Evolutionary conservation across 495 filamentous ascomycete species (phyloP).

Genomic region (Talaromyces thailandensis): DNA sequence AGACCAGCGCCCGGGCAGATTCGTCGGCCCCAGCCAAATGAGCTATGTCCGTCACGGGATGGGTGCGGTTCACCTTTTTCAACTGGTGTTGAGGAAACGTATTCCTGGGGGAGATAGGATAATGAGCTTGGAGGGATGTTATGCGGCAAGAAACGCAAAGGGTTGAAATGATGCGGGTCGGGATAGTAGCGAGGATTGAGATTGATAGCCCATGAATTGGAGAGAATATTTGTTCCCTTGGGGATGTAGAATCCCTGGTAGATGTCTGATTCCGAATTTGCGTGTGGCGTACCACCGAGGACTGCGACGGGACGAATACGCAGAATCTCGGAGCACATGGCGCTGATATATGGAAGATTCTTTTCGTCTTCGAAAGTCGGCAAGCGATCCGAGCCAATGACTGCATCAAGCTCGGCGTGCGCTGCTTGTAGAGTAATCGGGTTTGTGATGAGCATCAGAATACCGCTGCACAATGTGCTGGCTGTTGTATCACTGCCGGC

Average conservation of each 20-base stretch:
- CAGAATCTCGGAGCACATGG: conserved; percentile 23
- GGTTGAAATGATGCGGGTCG: conserved; percentile 30
- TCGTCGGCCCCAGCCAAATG: conserved; percentile 15
- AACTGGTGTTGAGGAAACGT: conserved; percentile 4
- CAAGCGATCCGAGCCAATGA: conserved; percentile 10
- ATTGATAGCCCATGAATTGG: conserved; percentile 37
- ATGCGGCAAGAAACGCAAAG: conserved; percentile 29
- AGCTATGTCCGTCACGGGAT: conserved; percentile 14
- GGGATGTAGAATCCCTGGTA: conserved; percentile 41
- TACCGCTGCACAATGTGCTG: conserved; percentile 49
- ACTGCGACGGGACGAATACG: conserved; percentile 27
- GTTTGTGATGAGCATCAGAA: conserved; percentile 46
- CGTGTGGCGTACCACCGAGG: conserved; percentile 43
- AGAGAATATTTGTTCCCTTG: conserved; percentile 30
- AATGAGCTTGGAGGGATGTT: conserved; percentile 7
- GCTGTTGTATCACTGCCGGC: conserved; percentile 59
- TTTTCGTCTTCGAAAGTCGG: conserved; percentile 12
- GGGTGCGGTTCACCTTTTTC: conserved; percentile 8
- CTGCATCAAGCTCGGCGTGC: conserved; percentile 33
- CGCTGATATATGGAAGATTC: conserved; percentile 24
- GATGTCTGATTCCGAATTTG: conserved; percentile 38
- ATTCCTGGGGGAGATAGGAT: conserved; percentile 8
- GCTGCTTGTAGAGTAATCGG: conserved; percentile 34
- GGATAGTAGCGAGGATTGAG: conserved; percentile 28
- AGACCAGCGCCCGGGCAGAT: conserved; percentile 34